Conservation (phyloP, 371 early-diverging fungal species). For the Nematocida sp. region DNA sequence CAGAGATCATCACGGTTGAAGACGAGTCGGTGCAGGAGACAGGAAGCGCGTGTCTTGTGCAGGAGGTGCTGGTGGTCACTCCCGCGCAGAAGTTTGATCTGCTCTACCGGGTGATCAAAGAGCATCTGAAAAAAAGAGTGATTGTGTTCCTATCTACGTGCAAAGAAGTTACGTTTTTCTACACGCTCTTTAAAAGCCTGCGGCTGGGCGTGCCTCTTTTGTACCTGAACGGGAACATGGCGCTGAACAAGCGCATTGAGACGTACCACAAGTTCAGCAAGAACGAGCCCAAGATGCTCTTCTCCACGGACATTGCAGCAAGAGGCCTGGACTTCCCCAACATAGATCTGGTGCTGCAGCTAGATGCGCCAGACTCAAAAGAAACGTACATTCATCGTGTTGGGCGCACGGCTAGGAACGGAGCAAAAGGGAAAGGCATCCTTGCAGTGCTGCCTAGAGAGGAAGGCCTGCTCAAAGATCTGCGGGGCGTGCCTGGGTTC, state of each 20-base stretch:
- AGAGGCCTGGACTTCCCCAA: conserved; percentile 73
- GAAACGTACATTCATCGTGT: conserved; percentile 69
- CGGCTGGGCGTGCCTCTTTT: conserved; percentile 68
- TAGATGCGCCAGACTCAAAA: conserved; percentile 53
- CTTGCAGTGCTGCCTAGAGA: conserved; percentile 8
- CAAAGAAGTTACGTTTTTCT: conserved; percentile 44
- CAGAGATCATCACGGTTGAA: conserved; percentile 9
- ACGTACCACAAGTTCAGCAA: conserved; percentile 69
- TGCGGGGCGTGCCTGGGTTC: neutral
- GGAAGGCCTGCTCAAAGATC: neutral
- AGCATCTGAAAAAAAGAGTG: conserved; percentile 28
- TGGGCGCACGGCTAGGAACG: conserved; percentile 45
- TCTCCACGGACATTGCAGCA: conserved; percentile 85
- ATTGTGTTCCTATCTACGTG: conserved; percentile 60
- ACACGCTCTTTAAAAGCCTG: conserved; percentile 62
- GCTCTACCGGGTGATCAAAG: conserved; percentile 21
- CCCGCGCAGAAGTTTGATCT: conserved; percentile 43
- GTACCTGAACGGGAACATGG: conserved; percentile 50
- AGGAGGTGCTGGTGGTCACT: neutral
- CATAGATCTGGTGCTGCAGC: conserved; percentile 51
- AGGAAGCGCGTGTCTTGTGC: neutral
- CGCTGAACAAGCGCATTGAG: conserved; percentile 68
- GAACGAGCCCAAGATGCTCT: conserved; percentile 64
- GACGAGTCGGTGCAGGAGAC: neutral
- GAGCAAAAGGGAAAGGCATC: conserved; percentile 68